phyloP scores from a whole-genome alignment of 192 early-diverging fungal genomes.

The Diversispora eburnea region DNA sequence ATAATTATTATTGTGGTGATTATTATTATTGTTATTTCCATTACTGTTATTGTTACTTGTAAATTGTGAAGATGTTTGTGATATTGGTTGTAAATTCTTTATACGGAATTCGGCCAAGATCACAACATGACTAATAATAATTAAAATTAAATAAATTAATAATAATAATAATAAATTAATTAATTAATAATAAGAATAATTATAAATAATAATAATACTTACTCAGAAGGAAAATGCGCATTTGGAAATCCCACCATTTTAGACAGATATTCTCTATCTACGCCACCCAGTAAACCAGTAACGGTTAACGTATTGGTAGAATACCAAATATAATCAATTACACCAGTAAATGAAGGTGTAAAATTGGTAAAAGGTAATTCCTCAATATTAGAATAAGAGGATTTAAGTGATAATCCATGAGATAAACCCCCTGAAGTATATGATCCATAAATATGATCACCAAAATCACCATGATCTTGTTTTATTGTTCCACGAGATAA shows the following conservation, averaged over 20 bases:
- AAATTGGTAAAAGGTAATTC: constrained; percentile 92
- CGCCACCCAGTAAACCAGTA: constrained; percentile 72
- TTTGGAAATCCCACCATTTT: constrained; percentile 91
- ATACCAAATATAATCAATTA: constrained; percentile 96
- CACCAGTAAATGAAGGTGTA: constrained; percentile 79
- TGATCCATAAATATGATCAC: constrained; percentile 73
- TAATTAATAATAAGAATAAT: not conserved
- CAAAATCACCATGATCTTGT: constrained; percentile 84
- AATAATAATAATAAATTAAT: constrained; percentile 2
- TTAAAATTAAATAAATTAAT: constrained; percentile 16
- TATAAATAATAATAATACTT: constrained; percentile 24
- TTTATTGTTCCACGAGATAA: constrained; percentile 70
- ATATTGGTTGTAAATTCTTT: constrained; percentile 11
- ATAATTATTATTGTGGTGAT: too few relatives aligned
- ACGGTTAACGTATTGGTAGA: constrained; percentile 68
- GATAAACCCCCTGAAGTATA: constrained; percentile 80
- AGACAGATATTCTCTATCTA: constrained; percentile 78
- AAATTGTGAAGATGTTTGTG: constrained; percentile 19
- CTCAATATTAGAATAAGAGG: constrained; percentile 67
- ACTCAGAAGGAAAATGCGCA: constrained; percentile 80
- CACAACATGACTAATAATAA: constrained; percentile 27
- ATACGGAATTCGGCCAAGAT: constrained; percentile 33
- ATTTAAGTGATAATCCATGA: constrained; percentile 81
- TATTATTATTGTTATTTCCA: too few relatives aligned
- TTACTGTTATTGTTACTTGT: not conserved